Base-by-base conservation (phyloP, 305 asterid species). In the Ilex paraguariensis region DNA sequence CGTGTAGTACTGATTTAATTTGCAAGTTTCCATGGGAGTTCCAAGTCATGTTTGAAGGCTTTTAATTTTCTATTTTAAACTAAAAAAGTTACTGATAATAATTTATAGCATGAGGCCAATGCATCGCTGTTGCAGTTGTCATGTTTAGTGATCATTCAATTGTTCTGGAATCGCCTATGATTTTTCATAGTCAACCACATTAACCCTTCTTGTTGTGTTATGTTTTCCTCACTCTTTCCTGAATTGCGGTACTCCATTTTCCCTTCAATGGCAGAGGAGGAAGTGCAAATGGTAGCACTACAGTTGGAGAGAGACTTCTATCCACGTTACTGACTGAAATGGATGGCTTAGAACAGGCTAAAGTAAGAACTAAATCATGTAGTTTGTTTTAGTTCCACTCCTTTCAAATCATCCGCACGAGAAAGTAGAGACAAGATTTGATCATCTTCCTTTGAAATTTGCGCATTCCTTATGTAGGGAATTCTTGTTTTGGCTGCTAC, bases 401-500 rank as follows among this genome's bases (percentile, higher is more conserved):
- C 6, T 36, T 36, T 36, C 42, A 36, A 36, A 36, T 36, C 42
- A 36, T 36, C 42, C 6, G 42, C 42, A 8, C 3, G 42, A 36
- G 4, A 1, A 36, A 36, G 7, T 36, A 36, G 42, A 21, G 28
- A 21, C 42, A 36, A 3, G 42, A 8, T 21, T 21, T 21, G 28
- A 21, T 21, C 28, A 21, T 21, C 28, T 21, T 21, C 28, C 28
- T 21, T 21, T 21, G 42, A 36, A 1, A 36, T 36, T 36, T 36
- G 6, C 42, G 0, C 42, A 36, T 36, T 36, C 9, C 6, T 54
- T 67, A 62, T 59, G 31, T 61, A 92, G 98, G 98, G 98, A 50
- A 80, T 93, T 77, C 98, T 93, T 56, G 97, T 93, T 69, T 78
- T 93, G 81, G 98, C 95, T 66, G 98, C 98, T 60, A 93, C 98